A percentile compares a stretch with the other conserved stretches of the same genome.
These are phyloP conservation scores for Suillus tomentosus DNA, from an alignment of 768 basidiomycete genomes.

Conservation along the genomic window DNA sequence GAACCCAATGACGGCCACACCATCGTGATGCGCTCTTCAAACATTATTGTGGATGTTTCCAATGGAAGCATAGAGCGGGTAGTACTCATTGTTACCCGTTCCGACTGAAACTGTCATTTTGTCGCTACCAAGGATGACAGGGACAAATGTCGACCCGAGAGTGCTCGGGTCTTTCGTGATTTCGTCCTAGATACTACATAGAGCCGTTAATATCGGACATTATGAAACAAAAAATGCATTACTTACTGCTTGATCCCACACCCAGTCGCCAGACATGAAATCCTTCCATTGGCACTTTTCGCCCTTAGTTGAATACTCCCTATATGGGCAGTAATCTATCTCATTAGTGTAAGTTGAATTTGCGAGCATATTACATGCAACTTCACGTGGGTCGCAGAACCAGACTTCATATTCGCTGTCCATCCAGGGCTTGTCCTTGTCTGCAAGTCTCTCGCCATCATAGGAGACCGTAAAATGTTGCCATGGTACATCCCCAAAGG, in stretches of 20 bases:
- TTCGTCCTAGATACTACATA: slow-evolving; percentile 20
- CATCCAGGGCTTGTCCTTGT: neutral
- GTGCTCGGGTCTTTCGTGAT: slow-evolving; percentile 22
- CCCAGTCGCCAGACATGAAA: neutral
- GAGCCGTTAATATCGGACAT: neutral
- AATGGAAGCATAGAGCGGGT: slow-evolving; percentile 25
- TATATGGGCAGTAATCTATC: neutral
- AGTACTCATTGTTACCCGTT: slow-evolving; percentile 27
- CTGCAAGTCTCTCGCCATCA: neutral
- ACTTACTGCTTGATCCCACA: neutral
- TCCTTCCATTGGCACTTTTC: neutral
- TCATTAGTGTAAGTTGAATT: neutral
- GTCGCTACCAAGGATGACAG: slow-evolving; percentile 27
- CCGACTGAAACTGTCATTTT: slow-evolving; percentile 32
- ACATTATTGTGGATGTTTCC: slow-evolving; percentile 27
- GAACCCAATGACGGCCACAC: slow-evolving; percentile 23
- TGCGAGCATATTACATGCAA: neutral
- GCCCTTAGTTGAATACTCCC: neutral
- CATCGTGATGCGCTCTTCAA: slow-evolving; percentile 23
- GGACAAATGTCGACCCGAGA: slow-evolving; percentile 22
- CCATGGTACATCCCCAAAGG: neutral
- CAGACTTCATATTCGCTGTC: neutral
- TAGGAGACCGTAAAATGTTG: neutral
- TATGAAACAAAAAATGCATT: neutral
- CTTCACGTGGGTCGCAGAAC: neutral